A percentile compares a stretch with the other conserved stretches of the same genome.
These are phyloP conservation scores for Papiliotrema terrestris DNA, from an alignment of 1,284 basidiomycete genomes.

Conservation along the genomic window DNA sequence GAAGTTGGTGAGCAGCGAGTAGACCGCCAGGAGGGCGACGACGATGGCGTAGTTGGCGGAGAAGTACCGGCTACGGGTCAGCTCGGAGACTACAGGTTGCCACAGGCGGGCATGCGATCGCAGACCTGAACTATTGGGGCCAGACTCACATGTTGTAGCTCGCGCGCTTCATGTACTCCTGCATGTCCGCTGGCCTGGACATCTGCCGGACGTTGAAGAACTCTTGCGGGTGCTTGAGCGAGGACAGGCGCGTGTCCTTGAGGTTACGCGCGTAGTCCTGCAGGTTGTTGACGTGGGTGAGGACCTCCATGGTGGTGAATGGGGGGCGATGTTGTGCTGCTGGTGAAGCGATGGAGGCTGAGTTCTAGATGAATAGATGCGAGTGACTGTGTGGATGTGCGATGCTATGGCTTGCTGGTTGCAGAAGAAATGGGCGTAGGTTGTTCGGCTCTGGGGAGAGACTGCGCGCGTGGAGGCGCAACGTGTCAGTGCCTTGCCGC, in stretches of 20 bases:
- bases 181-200: constrained; percentile 65
- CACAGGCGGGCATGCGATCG: too few species aligned
- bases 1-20: constrained; percentile 80
- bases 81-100: background rate
- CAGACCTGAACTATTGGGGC: background rate
- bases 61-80: constrained; percentile 61
- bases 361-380: too few species aligned
- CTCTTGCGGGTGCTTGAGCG: constrained; percentile 71
- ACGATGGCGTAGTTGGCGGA: constrained; percentile 89
- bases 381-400: too few species aligned
- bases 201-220: constrained; percentile 82
- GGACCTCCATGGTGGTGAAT: constrained; percentile 32
- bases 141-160: constrained; percentile 38
- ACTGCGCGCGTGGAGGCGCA: too few species aligned
- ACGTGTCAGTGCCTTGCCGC: background rate
- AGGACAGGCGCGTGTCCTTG: constrained; percentile 78
- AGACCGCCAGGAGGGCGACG: constrained; percentile 75
- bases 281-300: constrained; percentile 54
- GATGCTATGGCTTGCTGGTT: too few species aligned
- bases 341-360: too few species aligned
- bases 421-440: too few species aligned
- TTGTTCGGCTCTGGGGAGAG: too few species aligned
- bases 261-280: constrained; percentile 69
- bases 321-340: too few species aligned
- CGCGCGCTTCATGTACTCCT: constrained; percentile 50